Conservation (phyloP, 129 eudicot species). For the Oenanthe sinensis region DNA sequence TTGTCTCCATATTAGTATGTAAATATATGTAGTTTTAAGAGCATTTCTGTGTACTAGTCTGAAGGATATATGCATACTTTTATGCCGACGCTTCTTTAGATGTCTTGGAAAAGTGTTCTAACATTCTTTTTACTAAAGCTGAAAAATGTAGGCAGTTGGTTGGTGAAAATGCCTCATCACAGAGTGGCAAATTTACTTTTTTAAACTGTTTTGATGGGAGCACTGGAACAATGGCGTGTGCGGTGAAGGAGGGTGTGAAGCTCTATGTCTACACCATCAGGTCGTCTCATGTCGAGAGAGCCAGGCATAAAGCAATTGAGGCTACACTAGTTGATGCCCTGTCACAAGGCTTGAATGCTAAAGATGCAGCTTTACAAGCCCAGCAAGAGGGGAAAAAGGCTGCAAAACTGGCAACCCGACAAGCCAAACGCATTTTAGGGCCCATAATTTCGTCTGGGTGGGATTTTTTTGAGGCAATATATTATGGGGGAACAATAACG, state of each 20-base stretch:
- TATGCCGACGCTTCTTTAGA: neutral
- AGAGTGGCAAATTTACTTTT: slow-evolving; percentile 78
- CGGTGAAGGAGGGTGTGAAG: slow-evolving; percentile 79
- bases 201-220: slow-evolving; percentile 72
- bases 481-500: slow-evolving; percentile 66
- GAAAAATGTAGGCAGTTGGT: slow-evolving; percentile 83
- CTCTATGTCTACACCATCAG: slow-evolving; percentile 65
- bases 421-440: slow-evolving; percentile 77
- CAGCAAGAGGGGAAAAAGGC: slow-evolving; percentile 84
- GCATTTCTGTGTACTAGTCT: neutral
- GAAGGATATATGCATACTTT: neutral
- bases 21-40: neutral
- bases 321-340: slow-evolving; percentile 58
- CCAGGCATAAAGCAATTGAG: slow-evolving; percentile 68
- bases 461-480: slow-evolving; percentile 93
- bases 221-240: slow-evolving; percentile 81
- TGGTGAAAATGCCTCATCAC: slow-evolving; percentile 74
- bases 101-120: slow-evolving; percentile 3
- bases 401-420: slow-evolving; percentile 69
- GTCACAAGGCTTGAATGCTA: slow-evolving; percentile 54
- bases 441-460: slow-evolving; percentile 94
- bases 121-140: slow-evolving; percentile 33
- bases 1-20: neutral
- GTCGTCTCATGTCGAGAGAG: slow-evolving; percentile 63
- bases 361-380: slow-evolving; percentile 68